Base-by-base conservation (phyloP, 129 eudicot genomes). In the Ambrosia artemisiifolia region DNA sequence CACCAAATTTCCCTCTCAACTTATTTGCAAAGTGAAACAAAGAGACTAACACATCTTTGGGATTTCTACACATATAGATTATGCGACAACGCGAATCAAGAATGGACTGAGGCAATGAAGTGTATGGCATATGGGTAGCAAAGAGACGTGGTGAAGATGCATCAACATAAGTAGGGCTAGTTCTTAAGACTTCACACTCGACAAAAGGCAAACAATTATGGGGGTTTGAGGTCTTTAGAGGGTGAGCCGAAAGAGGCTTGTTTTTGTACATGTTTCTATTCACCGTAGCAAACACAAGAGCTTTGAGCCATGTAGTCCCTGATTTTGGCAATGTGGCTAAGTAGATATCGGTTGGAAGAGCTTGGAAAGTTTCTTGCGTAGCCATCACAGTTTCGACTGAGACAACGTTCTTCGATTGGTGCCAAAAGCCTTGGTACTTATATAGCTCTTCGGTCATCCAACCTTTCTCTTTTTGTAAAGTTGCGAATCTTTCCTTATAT, bases 31-130 rank as follows among this genome's bases (percentile, higher is more conserved):
- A 88, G 18, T 85, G 86, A 69, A 85, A 85, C 56, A 53, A 63
- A 2, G 95, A 88, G 42, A 81, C 76, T 0, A 88, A 28, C 12
- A 83, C 73, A 48, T 88, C 91, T 77, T 88, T 85, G 1, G 96
- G 86, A 24, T 89, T 78, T 48, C 96, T 54, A 42, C 84, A 79
- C 42, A 84, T 16, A 32, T 86, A 84, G 9, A 86, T 82, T 28
- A 89, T 9, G 4, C 68, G 74, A 59, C 84, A 77, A 13, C 67
- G 74, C 0, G 76, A 82, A 47, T 32, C 60, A 17, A 46, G 64
- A 42, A 86, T 38, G 1, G 92, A 77, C 11, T 44, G 32, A 0
- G 90, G 84, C 28, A 89, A 71, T 2, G 72, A 73, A 28, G 57
- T 54, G 71, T 64, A 71, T 9, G 85, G 79, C 1, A 82, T 67